Base-by-base conservation (phyloP, 306 rosid species). In the Rosa chinensis region DNA sequence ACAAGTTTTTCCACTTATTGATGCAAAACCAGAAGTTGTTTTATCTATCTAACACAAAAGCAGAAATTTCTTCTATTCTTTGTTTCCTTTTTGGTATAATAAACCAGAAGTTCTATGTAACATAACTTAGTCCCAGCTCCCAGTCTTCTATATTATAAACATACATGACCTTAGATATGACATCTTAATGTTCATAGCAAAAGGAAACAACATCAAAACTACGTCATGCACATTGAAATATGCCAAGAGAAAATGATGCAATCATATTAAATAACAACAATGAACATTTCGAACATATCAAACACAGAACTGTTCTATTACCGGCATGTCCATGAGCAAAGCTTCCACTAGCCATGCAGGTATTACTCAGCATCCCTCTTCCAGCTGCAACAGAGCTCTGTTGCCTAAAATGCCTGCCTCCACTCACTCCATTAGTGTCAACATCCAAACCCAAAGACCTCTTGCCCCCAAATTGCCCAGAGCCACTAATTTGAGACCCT, bases 271-370 rank as follows among this genome's bases (percentile, higher is more conserved):
- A 67, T 17, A 67, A 20, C 40, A 70, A 47, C 17, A 43, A 11
- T 21, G n/a, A 79, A 52, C 82, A 25, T 7, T 47, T 35, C 49
- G 8, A 35, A 72, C 17, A 68, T 48, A 50, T 4, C 13, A 40
- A 52, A 23, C 68, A 25, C 58, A 14, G 55, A 49, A 8, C 18
- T 8, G 17, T 47, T 7, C 14, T 17, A 16, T 7, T 64, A 84
- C 87, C 87, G 8, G 78, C 50, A 68, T 74, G 75, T 63, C 80
- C 83, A 78, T 78, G 81, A 78, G 72, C 61, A 74, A 73, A 78
- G 78, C 80, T 74, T 70, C 85, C 82, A 23, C 1, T 47, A 16
- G 75, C 84, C 74, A 69, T 67, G 70, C 37, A 44, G 47, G 80
- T 76, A 80, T 7, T 8, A 18, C 42, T 58, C 21, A 56, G 79